Conservation (phyloP, 83 land plant species). For the Thuja plicata region DNA sequence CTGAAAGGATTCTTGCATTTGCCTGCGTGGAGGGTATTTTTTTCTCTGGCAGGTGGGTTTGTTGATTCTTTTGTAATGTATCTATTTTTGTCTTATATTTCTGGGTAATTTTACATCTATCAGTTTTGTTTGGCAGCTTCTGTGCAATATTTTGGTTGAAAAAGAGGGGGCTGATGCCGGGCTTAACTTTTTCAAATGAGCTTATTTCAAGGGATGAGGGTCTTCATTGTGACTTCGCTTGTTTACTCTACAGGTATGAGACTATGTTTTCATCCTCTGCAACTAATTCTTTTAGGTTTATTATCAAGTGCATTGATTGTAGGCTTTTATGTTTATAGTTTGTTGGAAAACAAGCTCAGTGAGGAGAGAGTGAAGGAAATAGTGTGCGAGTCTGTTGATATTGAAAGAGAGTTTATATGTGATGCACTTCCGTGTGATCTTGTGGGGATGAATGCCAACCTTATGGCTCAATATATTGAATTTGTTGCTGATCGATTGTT, state of each 20-base stretch:
- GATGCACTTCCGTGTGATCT: conserved; percentile 82
- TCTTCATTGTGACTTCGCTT: conserved; percentile 53
- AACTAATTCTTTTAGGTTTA: background rate
- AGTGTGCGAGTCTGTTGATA: conserved; percentile 25
- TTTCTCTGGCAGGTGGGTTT: conserved; percentile 65
- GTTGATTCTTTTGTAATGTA: background rate
- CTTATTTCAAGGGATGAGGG: conserved; percentile 62
- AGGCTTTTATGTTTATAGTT: conserved; percentile 19
- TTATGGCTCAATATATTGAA: conserved; percentile 82
- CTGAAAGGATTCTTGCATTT: conserved; percentile 78
- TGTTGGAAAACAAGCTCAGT: conserved; percentile 44
- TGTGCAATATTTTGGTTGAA: conserved; percentile 58
- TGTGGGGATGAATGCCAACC: conserved; percentile 74
- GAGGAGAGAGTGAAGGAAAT: conserved; percentile 51
- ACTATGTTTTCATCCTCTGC: background rate
- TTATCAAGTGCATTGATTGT: background rate
- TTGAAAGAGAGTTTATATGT: conserved; percentile 77
- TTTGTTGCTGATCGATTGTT: conserved; percentile 84
- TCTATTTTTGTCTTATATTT: background rate
- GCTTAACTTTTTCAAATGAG: conserved; percentile 59
- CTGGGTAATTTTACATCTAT: background rate
- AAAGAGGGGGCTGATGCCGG: conserved; percentile 58
- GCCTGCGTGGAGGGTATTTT: conserved; percentile 87
- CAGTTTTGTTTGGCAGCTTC: conserved; percentile 18
- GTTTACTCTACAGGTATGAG: conserved; percentile 44